These are phyloP conservation scores for Coprinellus micaceus DNA, from an alignment of 768 basidiomycete genomes.

Conservation along the genomic window DNA sequence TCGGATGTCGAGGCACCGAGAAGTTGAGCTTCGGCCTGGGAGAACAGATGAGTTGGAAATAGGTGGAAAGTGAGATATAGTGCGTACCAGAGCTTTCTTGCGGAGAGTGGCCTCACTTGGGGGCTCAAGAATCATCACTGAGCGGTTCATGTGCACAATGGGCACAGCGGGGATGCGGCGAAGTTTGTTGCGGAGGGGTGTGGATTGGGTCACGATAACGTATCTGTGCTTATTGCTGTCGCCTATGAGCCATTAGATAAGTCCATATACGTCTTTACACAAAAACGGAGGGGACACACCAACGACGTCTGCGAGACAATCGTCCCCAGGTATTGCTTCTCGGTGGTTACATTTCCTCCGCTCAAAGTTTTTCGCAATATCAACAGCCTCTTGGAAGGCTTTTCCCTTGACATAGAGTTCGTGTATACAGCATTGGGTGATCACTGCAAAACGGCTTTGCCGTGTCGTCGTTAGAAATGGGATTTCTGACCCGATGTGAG, in stretches of 20 bases:
- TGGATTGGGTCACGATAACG: conserved; percentile 81
- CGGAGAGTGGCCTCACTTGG: conserved; percentile 74
- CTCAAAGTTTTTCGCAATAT: conserved; percentile 92
- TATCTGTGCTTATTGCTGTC: conserved; percentile 90
- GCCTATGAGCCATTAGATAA: conserved; percentile 38
- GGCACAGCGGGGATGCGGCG: conserved; percentile 81
- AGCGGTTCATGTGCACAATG: conserved; percentile 85
- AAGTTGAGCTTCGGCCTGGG: conserved; percentile 61
- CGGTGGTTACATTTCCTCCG: conserved; percentile 92
- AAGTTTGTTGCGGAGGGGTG: conserved; percentile 63
- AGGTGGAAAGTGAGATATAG: conserved; percentile 3
- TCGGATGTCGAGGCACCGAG: conserved; percentile 53
- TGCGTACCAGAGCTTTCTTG: conserved; percentile 58
- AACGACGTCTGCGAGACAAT: conserved; percentile 77
- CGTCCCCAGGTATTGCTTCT: conserved; percentile 78
- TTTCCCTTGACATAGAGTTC: conserved; percentile 86
- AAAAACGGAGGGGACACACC: no score
- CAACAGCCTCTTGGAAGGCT: conserved; percentile 67
- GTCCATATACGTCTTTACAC: no score
- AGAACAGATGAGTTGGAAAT: background rate
- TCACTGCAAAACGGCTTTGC: conserved; percentile 71
- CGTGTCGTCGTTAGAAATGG: conserved; percentile 25
- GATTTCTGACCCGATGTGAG: conserved; percentile 6
- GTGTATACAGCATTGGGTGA: conserved; percentile 96
- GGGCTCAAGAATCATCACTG: conserved; percentile 91